These are phyloP conservation scores for Aurantiochytrium sp. DNA, from an alignment of 108 stramenopile species.

Conservation along the genomic window DNA sequence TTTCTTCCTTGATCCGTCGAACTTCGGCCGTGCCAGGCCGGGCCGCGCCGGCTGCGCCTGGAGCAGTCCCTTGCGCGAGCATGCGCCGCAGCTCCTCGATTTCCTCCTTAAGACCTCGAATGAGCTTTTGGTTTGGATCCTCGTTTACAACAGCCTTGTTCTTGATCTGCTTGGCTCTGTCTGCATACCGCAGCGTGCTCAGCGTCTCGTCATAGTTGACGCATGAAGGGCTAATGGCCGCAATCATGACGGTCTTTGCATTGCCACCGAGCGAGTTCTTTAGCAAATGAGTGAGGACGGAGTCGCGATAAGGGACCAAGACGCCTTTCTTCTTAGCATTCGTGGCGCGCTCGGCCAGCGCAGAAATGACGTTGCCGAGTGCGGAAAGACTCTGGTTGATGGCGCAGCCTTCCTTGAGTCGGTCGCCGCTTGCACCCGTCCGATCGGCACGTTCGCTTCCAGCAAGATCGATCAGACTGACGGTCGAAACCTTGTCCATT, in stretches of 20 bases:
- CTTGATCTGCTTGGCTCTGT: slow-evolving; percentile 36
- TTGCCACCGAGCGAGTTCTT: slow-evolving; percentile 28
- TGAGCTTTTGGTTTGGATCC: slow-evolving; percentile 34
- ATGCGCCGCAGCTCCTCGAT: slow-evolving; percentile 24
- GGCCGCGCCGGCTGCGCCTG: background rate
- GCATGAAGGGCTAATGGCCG: slow-evolving; percentile 11
- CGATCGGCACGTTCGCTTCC: slow-evolving; percentile 33
- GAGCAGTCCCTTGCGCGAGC: background rate
- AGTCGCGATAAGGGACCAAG: slow-evolving; percentile 26
- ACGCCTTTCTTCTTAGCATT: slow-evolving; percentile 3
- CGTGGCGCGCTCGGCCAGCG: slow-evolving; percentile 13
- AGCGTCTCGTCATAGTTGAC: slow-evolving; percentile 33
- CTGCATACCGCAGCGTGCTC: slow-evolving; percentile 33
- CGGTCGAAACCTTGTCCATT: slow-evolving; percentile 21
- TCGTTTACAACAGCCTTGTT: slow-evolving; percentile 41
- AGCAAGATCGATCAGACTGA: slow-evolving; percentile 37
- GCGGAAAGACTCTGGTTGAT: slow-evolving; percentile 32
- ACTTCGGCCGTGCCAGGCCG: background rate
- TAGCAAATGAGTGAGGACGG: slow-evolving; percentile 23
- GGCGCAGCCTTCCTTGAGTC: slow-evolving; percentile 27
- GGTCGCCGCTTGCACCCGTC: slow-evolving; percentile 29
- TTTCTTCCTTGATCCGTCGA: background rate
- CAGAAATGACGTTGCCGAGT: slow-evolving; percentile 33
- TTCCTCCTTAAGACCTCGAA: slow-evolving; percentile 33
- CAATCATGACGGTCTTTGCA: slow-evolving; percentile 35